These are phyloP conservation scores for Aspergillus taichungensis DNA, from an alignment of 495 filamentous ascomycete species.

Conservation along the genomic window DNA sequence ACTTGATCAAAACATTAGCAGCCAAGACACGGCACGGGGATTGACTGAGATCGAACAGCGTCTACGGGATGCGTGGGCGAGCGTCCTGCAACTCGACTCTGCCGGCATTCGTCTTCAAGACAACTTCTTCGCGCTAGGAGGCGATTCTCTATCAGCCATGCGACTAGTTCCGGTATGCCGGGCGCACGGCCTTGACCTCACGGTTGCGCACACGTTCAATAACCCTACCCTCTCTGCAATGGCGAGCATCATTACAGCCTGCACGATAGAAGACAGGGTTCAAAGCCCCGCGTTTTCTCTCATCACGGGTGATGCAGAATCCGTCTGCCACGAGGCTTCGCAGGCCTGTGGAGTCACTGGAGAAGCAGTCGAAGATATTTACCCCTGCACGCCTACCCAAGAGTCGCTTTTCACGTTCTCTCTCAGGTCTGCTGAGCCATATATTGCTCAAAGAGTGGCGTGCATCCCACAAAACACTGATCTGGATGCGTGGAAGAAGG, in stretches of 20 bases:
- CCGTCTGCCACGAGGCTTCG: slow-evolving; percentile 21
- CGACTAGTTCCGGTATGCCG: slow-evolving; percentile 30
- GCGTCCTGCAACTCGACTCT: slow-evolving; percentile 27
- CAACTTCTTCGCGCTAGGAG: slow-evolving; percentile 53
- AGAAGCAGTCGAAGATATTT: slow-evolving; percentile 38
- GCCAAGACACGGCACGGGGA: slow-evolving; percentile 11
- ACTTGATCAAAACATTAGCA: slow-evolving; percentile 13
- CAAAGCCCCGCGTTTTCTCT: slow-evolving; percentile 26
- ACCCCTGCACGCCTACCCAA: slow-evolving; percentile 57
- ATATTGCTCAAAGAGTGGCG: slow-evolving; percentile 47
- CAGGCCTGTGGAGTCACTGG: slow-evolving; percentile 19
- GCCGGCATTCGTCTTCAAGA: slow-evolving; percentile 26
- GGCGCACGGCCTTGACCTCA: slow-evolving; percentile 23
- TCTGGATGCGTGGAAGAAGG: slow-evolving; percentile 33
- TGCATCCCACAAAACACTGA: slow-evolving; percentile 27
- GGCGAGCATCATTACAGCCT: slow-evolving; percentile 16
- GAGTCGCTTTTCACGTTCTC: slow-evolving; percentile 56
- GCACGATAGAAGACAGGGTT: slow-evolving; percentile 2
- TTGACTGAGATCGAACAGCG: slow-evolving; percentile 28
- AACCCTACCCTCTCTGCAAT: slow-evolving; percentile 39
- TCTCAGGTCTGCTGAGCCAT: slow-evolving; percentile 45
- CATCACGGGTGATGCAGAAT: slow-evolving; percentile 22
- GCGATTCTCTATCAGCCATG: slow-evolving; percentile 57
- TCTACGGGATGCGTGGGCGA: slow-evolving; percentile 34
- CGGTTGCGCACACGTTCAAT: slow-evolving; percentile 35